Base-by-base conservation (phyloP, 352 stramenopile species). In the Pythium monospermum region DNA sequence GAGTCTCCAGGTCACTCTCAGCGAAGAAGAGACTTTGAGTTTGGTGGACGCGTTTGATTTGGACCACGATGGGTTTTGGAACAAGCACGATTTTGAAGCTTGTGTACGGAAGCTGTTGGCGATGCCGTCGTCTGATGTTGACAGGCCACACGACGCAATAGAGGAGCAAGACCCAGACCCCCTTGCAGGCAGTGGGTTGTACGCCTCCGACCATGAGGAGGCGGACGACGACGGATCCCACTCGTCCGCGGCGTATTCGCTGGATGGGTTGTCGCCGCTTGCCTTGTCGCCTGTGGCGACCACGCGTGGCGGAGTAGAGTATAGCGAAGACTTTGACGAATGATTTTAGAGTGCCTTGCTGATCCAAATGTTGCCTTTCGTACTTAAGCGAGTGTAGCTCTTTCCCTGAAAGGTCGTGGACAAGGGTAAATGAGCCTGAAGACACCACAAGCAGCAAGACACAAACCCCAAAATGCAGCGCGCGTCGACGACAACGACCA, bases 321-420 rank as follows among this genome's bases (percentile, higher is more conserved):
- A 87, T 49, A 85, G 77, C 38, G 71, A 78, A 36, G 74, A 86
- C 38, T 88, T 88, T 48, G 75, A 76, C 15, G 56, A 75, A 31
- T 31, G 26, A 36, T 6, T 2, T 25, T 8, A 2, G 1, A 30
- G 4, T 10, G 19, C 38, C 37, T 18, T 8, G 5, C 27, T 28
- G 19, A 2, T 12, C 21, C 8, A 8, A 21, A 31, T 31, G 21
- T 45, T 31, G 2, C 38, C 40, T 41, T 35, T 53, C 45, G 37
- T 39, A 47, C 44, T 53, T 44, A 51, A n/a, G 7, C 11, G 10
- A 12, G 18, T n/a, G 32, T 16, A 27, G 21, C 16, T 4, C 11
- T 22, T 3, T 22, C 49, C n/a, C n/a, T n/a, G 49, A 57, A 57
- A 57, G 49, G 49, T 57, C 49, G 31, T 40, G 31, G 6, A n/a